Conservation (phyloP, 345 rosid species). For the Cardamine resedifolia region DNA sequence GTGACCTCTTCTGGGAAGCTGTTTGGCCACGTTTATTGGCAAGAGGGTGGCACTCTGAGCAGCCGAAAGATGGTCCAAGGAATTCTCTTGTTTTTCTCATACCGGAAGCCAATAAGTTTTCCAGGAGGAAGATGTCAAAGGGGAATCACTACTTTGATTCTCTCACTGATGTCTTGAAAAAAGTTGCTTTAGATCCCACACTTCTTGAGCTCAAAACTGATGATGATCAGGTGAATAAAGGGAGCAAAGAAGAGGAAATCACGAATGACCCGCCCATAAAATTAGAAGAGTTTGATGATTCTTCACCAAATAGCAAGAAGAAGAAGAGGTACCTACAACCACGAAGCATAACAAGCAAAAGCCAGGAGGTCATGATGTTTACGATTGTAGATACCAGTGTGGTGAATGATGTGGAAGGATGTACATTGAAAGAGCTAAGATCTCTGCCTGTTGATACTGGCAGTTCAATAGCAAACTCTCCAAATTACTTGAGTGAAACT, state of each 20-base stretch:
- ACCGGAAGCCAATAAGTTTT: conserved; percentile 70
- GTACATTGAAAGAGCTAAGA: conserved; percentile 49
- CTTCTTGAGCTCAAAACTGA: conserved; percentile 60
- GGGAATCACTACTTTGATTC: conserved; percentile 81
- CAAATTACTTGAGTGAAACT: conserved; percentile 45
- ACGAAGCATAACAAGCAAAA: conserved; percentile 43
- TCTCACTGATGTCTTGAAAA: conserved; percentile 62
- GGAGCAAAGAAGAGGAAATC: conserved; percentile 39
- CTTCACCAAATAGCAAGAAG: conserved; percentile 30
- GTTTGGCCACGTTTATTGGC: conserved; percentile 92
- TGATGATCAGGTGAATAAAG: conserved; percentile 31
- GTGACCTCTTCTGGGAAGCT: conserved; percentile 93
- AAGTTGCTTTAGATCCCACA: conserved; percentile 61
- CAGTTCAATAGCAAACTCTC: conserved; percentile 26
- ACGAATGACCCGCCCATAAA: conserved; percentile 34
- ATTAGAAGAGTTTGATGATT: conserved; percentile 27
- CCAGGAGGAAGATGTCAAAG: conserved; percentile 70
- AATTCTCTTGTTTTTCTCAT: conserved; percentile 68
- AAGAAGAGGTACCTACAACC: conserved; percentile 60
- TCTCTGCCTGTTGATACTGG: conserved; percentile 49
- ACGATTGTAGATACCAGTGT: conserved; percentile 65
- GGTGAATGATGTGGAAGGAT: conserved; percentile 34
- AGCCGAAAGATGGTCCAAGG: conserved; percentile 53
- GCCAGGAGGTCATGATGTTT: conserved; percentile 42
- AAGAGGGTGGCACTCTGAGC: conserved; percentile 92